These are phyloP conservation scores for Trypanosomatidae sp. DNA, from an alignment of 208 protist genomes.

Conservation along the genomic window DNA sequence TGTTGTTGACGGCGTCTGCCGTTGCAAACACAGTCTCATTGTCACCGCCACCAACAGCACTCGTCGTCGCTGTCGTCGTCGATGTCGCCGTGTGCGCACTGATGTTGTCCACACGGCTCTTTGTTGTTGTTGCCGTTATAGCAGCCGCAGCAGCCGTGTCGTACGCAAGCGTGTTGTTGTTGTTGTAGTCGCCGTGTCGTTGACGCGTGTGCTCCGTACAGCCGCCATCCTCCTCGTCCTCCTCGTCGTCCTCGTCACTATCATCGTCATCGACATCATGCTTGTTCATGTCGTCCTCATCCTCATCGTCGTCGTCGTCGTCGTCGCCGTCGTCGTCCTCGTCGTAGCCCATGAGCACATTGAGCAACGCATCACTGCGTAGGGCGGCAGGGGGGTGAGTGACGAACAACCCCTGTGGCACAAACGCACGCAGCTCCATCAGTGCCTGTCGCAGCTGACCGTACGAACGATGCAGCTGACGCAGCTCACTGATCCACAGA, in stretches of 20 bases:
- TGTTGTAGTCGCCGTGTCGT: no score
- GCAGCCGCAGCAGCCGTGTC: no score
- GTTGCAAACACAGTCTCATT: no score
- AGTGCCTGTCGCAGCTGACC: slow-evolving; percentile 19
- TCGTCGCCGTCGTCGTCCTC: background rate
- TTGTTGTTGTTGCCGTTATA: no score
- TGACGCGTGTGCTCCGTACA: no score
- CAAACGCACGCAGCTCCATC: slow-evolving; percentile 26
- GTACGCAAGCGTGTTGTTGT: no score
- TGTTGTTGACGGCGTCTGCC: no score
- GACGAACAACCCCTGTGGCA: slow-evolving; percentile 27
- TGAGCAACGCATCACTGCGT: background rate
- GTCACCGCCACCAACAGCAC: no score
- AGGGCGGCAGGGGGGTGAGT: background rate
- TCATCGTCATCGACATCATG: background rate
- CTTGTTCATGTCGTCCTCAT: background rate
- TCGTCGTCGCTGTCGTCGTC: no score
- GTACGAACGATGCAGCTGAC: slow-evolving; percentile 19
- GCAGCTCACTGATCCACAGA: slow-evolving; percentile 7
- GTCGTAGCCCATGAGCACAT: slow-evolving; percentile 2
- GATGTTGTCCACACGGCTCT: no score
- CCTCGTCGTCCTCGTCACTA: background rate
- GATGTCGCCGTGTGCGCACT: no score
- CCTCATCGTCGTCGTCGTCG: slow-evolving; percentile 3
- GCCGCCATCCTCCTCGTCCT: background rate